Base-by-base conservation (phyloP, 2,329 filamentous ascomycete genomes). In the Dactylonectria macrodidyma region DNA sequence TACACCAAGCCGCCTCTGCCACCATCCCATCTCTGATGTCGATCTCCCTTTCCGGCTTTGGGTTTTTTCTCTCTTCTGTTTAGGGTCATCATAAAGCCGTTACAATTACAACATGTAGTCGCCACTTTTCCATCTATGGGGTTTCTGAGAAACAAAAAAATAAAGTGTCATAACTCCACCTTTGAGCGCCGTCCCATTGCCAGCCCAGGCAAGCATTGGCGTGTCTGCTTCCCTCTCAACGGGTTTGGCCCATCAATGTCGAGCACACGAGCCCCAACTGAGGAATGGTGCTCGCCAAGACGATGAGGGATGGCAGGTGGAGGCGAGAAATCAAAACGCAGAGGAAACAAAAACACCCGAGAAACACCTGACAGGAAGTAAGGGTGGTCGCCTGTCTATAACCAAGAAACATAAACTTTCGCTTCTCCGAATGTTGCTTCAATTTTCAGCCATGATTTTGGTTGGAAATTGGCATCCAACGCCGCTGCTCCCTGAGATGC, bases 391-490 rank as follows among this genome's bases (percentile, higher is more conserved):
- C 67, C 74, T 69, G 68, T 77, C 71, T 77, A 77, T 77, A 76
- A 73, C 68, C 74, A 72, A 67, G 62, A 73, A 73, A 67, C 66
- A 73, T 72, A 67, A 64, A 68, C 71, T 77, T 62, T 67, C 26
- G 70, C 66, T 72, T 69, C 67, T 71, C 73, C 70, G 26, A 30
- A 66, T 71, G 70, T 71, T 71, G 72, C 50, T 70, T 73, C 70
- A 66, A 73, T 77, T 68, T 72, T 77, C 71, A 77, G 70, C 68
- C 76, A 74, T 78, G 67, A 77, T 73, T 62, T 64, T 73, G 73
- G 71, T 74, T 76, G 72, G 71, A 76, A 71, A 74, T 76, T 70
- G 65, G 66, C 71, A 76, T 78, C 75, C 76, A 81, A 81, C 79
- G 79, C 79, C 78, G 67, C 65, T 75, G 73, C 76, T 78, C 73